Evolutionary conservation across 169 alveolate genomes (phyloP), one percentile per base, ranked within the genome.

Genomic region (Theileria parva): DNA sequence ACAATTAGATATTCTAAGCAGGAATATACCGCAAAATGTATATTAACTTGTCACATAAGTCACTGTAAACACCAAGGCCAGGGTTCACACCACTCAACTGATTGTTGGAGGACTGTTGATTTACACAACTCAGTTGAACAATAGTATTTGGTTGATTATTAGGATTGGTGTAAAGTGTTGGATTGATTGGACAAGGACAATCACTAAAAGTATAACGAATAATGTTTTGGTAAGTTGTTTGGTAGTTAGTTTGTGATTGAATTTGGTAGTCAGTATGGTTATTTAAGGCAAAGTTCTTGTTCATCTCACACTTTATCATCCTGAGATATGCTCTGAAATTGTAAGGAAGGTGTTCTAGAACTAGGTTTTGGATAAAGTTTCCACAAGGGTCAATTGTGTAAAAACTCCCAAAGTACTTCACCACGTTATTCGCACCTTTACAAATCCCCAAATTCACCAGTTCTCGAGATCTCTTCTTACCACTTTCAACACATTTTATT

Each of bases 381-480:
- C 88, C 88, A 21, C 28, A 37, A n/a, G 65, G 81, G 67, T 80
- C 77, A 63, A 71, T 61, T 53, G 88, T 80, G 78, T 80, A 80
- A 32, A 80, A 80, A 12, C 80, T 72, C 28, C 88, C 88, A 39
- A 48, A 25, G 64, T 80, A 80, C 68, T 74, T 70, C 71, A 80
- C 65, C 53, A 80, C 69, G 28, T 80, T 80, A 21, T 32, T 72
- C 0, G 88, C 88, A n/a, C 63, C 83, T 25, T 74, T 80, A 71
- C 88, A 80, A 19, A 80, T 77, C 13, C 88, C 88, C 71, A 80
- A 73, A 44, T 80, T 80, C 11, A 80, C 70, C 60, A 80, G 39
- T 51, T 80, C 88, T 44, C 88, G 75, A 13, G 88, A 80, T 2
- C 88, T 68, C 53, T 80, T 80, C 73, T 61, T 80, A 23, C 88